A percentile compares a stretch with the other conserved stretches of the same genome.
These are phyloP conservation scores for Kluyveromyces aestuarii DNA, from an alignment of 805 yeast species.

Conservation along the genomic window DNA sequence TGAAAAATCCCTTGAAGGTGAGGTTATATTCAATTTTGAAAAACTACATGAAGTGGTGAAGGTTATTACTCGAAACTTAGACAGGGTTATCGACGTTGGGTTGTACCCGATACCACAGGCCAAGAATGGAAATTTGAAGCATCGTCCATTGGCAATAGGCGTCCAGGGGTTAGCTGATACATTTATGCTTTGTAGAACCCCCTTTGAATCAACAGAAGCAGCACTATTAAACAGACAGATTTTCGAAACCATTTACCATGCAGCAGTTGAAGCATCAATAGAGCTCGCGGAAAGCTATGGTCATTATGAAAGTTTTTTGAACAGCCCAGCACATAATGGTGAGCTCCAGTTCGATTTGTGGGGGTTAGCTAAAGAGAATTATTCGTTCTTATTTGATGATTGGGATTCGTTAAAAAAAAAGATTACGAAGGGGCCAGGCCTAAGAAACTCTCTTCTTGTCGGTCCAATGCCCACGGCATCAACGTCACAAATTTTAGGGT, in stretches of 20 bases:
- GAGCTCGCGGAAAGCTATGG: constrained; percentile 69
- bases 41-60: constrained; percentile 67
- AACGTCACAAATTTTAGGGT: constrained; percentile 89
- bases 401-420: constrained; percentile 63
- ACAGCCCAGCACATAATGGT: constrained; percentile 88
- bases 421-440: constrained; percentile 50
- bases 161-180: constrained; percentile 95
- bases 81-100: constrained; percentile 74
- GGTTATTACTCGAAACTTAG: constrained; percentile 66
- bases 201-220: constrained; percentile 86
- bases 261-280: constrained; percentile 74
- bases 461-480: constrained; percentile 99
- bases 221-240: constrained; percentile 66
- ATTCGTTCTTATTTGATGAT: constrained; percentile 53
- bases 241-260: constrained; percentile 94
- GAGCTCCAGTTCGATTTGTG: constrained; percentile 79
- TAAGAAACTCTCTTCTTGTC: constrained; percentile 77
- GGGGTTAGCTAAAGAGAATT: constrained; percentile 36
- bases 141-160: constrained; percentile 89
- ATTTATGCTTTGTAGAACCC: constrained; percentile 65
- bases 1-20: constrained; percentile 33
- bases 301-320: constrained; percentile 58
- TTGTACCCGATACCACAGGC: constrained; percentile 77
- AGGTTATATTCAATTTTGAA: constrained; percentile 54
- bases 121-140: constrained; percentile 57